Evolutionary conservation across 2,329 filamentous ascomycete species (phyloP), one percentile per base, ranked within the genome.

Genomic region (Fusarium sublunatum): DNA sequence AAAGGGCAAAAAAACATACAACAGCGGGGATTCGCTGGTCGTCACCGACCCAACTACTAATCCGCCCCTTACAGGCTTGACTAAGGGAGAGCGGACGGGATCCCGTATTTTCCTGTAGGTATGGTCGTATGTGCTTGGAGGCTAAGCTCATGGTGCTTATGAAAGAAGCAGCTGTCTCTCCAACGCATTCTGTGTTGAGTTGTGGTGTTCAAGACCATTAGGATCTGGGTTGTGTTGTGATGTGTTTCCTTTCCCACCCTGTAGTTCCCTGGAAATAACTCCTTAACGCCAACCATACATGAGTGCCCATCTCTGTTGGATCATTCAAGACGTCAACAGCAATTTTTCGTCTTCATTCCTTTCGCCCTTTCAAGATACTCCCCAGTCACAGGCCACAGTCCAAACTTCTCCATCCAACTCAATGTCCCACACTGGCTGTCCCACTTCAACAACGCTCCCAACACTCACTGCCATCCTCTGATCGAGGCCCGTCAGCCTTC

Each of bases 301-400:
- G 12, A 11, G 29, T 31, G 29, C 29, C 31, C 5, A n/a, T 13
- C n/a, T 12, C 12, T 13, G n/a, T 6, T 13, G 10, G 31, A 34
- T 34, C 3, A 24, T 44, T 19, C 19, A 5, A 40, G 10, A 45
- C 12, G 10, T 11, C 22, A 44, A 12, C 26, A 10, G 4, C 32
- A 15, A 36, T 26, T 4, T 36, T 26, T 35, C 13, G 5, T 32
- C 10, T 13, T 8, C 9, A 9, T 26, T 9, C 42, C 43, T 41
- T 40, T 70, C 12, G 26, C 7, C 42, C 43, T 41, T 40, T 70
- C 32, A 65, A 35, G 36, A 58, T 24, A 74, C 65, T 19, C 59
- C 67, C 78, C 78, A 79, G 10, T 79, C 73, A 22, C 78, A 79
- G 2, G 71, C 75, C 4, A 79, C 77, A 13, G 73, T 73, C 77